A percentile compares a stretch with the other conserved stretches of the same genome.
Evolutionary conservation across 225 moss, liverwort and hornwort species (phyloP).

Genomic region (Ulota crispa): DNA sequence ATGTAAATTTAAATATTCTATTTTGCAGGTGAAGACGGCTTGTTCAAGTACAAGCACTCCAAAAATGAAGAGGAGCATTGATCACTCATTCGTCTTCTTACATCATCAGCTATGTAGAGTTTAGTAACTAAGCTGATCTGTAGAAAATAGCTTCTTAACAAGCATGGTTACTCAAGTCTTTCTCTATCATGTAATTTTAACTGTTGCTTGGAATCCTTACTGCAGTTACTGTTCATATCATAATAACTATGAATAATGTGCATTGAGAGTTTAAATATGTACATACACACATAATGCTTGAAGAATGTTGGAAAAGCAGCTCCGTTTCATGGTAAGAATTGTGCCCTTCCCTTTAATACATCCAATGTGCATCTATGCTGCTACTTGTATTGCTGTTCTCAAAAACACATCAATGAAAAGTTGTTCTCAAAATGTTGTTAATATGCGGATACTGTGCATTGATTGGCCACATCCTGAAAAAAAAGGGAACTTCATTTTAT

Average conservation of each 20-base stretch:
- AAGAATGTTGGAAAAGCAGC: neutral
- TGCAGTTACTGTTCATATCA: neutral
- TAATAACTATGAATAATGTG: conserved; percentile 3
- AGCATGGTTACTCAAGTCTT: neutral
- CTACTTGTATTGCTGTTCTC: neutral
- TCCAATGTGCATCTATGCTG: neutral
- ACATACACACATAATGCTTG: neutral
- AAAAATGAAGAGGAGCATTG: conserved; percentile 27
- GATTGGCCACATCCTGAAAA: neutral
- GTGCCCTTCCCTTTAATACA: neutral
- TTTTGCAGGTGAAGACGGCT: conserved; percentile 44
- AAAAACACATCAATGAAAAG: too few species aligned
- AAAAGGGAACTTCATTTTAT: neutral
- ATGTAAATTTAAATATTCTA: neutral
- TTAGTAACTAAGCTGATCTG: neutral
- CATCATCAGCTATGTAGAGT: conserved; percentile 4
- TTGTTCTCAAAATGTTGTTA: neutral
- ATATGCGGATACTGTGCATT: neutral
- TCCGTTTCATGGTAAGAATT: neutral
- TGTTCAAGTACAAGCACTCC: conserved; percentile 41
- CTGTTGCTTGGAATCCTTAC: neutral
- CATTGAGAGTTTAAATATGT: neutral
- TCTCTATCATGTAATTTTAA: neutral
- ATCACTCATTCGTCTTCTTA: neutral
- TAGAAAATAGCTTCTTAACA: neutral